Evolutionary conservation across 768 basidiomycete genomes (phyloP), one percentile per base, ranked within the genome.

Genomic region (Phylloporus sp.): DNA sequence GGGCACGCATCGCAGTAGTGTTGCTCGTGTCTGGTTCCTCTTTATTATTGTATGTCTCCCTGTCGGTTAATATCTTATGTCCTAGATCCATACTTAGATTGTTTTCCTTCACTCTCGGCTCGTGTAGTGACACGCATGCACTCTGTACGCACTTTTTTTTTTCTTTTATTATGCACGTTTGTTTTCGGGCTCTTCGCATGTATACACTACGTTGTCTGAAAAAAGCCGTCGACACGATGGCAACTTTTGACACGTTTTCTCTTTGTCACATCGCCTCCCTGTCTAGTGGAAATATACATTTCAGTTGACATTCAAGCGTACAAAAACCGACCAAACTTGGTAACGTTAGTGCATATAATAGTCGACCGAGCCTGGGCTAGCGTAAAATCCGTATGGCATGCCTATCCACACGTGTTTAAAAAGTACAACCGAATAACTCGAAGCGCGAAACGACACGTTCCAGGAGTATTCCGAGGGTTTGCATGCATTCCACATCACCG

Each of bases 41-140:
- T 28, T 20, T 48, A 32, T 50, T 55, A 46, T 40, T 18, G 3
- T 52, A 53, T 48, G 26, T 23, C 36, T 33, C 24, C 14, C 6
- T 24, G 41, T 38, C 44, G 22, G 33, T 51, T 55, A 50, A 41
- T 53, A 39, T 40, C 33, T 46, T 46, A 50, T 44, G 54, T 44
- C 46, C 31, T 48, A 67, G 65, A 64, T 39, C 21, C 60, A 54
- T 38, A 62, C 53, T 42, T 61, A 59, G 61, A 64, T 29, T 44
- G 9, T 53, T 37, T 45, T 39, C 29, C 23, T 64, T 48, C 33
- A 24, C 36, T 35, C 32, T 45, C 37, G 7, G 22, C 42, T 39
- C 45, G 46, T 56, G 48, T 57, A 51, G 37, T 40, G 41, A 45
- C 49, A 31, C 40, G 38, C 45, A 56, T 56, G 47, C 56, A 59